Evolutionary conservation across 2,329 filamentous ascomycete genomes (phyloP).

Genomic region (Fusarium buharicum): DNA sequence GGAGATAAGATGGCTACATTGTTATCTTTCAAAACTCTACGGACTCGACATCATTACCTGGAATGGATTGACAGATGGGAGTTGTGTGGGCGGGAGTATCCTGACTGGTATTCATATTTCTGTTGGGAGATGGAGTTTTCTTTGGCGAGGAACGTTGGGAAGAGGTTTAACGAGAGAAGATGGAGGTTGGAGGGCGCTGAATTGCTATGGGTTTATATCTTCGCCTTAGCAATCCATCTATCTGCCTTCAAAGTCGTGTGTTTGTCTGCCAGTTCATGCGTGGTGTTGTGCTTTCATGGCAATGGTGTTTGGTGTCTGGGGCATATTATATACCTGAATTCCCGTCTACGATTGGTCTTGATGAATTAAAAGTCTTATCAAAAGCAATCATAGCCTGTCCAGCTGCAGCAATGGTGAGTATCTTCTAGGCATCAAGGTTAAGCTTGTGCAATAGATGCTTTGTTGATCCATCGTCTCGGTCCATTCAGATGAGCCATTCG

Average conservation of each 20-base stretch:
- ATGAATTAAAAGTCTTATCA: constrained; percentile 22
- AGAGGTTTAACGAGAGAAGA: constrained; percentile 15
- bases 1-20: constrained; percentile 28
- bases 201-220: constrained; percentile 31
- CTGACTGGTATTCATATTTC: constrained; percentile 36
- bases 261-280: constrained; percentile 19
- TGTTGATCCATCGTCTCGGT: background rate
- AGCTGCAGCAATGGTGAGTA: background rate
- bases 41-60: constrained; percentile 33
- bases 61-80: constrained; percentile 36
- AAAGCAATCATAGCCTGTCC: background rate
- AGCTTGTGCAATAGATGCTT: too few relatives aligned
- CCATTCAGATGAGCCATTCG: constrained; percentile 1
- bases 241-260: constrained; percentile 36
- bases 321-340: constrained; percentile 50
- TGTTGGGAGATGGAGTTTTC: constrained; percentile 27
- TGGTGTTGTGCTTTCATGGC: constrained; percentile 49
- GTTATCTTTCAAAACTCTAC: constrained; percentile 28
- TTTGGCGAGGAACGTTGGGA: constrained; percentile 20
- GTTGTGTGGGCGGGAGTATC: constrained; percentile 32
- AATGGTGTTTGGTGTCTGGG: constrained; percentile 50
- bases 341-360: constrained; percentile 26
- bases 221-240: constrained; percentile 41
- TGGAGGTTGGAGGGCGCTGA: constrained; percentile 25
- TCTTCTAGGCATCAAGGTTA: too few relatives aligned